Percentiles rank a stretch among this genome's conserved stretches.
phyloP scores from a whole-genome alignment of 1,284 basidiomycete species.

The Microbotryum intermedium region DNA sequence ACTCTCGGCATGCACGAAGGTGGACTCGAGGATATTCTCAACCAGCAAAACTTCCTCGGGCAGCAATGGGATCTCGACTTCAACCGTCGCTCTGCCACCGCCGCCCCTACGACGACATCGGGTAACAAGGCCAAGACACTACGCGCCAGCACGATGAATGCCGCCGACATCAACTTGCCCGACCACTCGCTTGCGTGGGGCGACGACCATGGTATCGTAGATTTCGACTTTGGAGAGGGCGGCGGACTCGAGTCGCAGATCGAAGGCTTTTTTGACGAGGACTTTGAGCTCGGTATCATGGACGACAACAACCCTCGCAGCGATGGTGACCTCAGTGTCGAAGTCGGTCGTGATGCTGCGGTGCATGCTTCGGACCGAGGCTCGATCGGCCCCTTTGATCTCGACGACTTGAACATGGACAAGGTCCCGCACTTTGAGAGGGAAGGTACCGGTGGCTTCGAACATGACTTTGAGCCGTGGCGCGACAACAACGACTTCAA shows the following conservation, averaged over 20 bases:
- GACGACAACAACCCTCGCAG: constrained; percentile 18
- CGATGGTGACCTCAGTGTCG: constrained; percentile 17
- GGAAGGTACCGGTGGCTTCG: not conserved
- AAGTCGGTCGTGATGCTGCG: constrained; percentile 17
- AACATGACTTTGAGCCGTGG: constrained; percentile 9
- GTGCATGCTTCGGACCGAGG: constrained; percentile 21
- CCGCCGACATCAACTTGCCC: constrained; percentile 33
- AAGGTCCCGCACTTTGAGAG: constrained; percentile 1
- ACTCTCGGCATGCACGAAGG: constrained; percentile 21
- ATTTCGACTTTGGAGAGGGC: not conserved
- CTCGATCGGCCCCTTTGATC: constrained; percentile 13
- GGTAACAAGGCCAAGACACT: constrained; percentile 14
- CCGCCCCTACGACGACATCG: constrained; percentile 3
- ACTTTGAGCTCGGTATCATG: constrained; percentile 19
- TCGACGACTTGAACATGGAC: constrained; percentile 9
- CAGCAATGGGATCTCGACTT: constrained; percentile 20
- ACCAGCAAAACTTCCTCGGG: constrained; percentile 13
- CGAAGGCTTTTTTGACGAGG: constrained; percentile 4
- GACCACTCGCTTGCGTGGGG: constrained; percentile 16
- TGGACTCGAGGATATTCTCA: constrained; percentile 24
- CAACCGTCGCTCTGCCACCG: constrained; percentile 9
- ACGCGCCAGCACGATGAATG: constrained; percentile 16
- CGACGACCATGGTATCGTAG: constrained; percentile 5
- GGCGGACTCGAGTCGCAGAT: not conserved
- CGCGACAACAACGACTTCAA: constrained; percentile 6